Base-by-base conservation (phyloP, 2,329 filamentous ascomycete species). In the Cyclaneusma minus region DNA sequence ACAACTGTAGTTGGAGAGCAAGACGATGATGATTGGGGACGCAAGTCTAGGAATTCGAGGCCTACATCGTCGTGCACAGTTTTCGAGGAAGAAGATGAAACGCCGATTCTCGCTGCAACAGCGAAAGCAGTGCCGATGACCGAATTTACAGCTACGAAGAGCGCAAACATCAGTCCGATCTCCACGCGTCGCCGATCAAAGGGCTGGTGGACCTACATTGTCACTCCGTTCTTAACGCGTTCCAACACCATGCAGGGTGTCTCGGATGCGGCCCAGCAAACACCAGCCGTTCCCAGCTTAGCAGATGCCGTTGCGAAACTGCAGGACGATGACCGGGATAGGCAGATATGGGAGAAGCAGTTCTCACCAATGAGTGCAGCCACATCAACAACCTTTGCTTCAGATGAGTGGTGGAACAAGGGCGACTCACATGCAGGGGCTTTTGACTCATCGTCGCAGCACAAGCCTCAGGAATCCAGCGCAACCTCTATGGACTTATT, bases 181-280 rank as follows among this genome's bases (percentile, higher is more conserved):
- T 38, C 35, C 12, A 42, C 39, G 21, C 30, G 57, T 21, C 62
- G 66, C 7, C 62, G 60, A 29, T 75, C 73, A 14, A 60, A 62
- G 32, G 78, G 78, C 12, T 84, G 78, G 77, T 84, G 78, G 78
- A 79, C 81, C 40, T 62, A 79, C 36, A 68, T 84, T 29, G 73
- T 66, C 6, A 79, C 77, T 1, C 78, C 78, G 0, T 83, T 83
- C 40, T 27, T 50, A n/a, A 43, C 45, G 13, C 35, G 42, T 23
- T 45, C 45, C 9, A 49, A 47, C 22, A 49, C 44, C 1, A 39
- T 51, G 13, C 39, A 42, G 5, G 41, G 32, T 14, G 23, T 24
- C 23, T 29, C 36, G 9, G 8, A 23, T 11, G 32, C 25, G 24
- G 33, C 28, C 34, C 29, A 37, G 18, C 27, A 35, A 13, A 25